A percentile compares a stretch with the other conserved stretches of the same genome.
phyloP scores from a whole-genome alignment of 108 stramenopile species.

The Fragilaria radians region DNA sequence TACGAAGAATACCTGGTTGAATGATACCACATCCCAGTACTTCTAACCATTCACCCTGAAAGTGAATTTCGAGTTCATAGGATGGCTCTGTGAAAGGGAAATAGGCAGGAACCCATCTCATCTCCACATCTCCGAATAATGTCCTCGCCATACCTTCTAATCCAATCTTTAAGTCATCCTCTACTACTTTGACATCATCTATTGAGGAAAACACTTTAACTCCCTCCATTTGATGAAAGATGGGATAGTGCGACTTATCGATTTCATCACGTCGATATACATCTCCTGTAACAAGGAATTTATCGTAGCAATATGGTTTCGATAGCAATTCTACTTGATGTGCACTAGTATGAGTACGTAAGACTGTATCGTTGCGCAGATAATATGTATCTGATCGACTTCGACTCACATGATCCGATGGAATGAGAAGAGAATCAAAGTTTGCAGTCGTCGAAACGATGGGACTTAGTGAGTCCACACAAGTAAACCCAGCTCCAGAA shows the following conservation, averaged over 20 bases:
- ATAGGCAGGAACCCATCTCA: constrained; percentile 76
- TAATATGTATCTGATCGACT: constrained; percentile 91
- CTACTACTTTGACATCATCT: constrained; percentile 19
- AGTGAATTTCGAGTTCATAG: constrained; percentile 90
- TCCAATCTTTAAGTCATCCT: constrained; percentile 56
- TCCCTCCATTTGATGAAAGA: constrained; percentile 99
- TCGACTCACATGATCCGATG: constrained; percentile 84
- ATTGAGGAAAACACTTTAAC: constrained; percentile 68
- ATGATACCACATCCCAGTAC: constrained; percentile 95
- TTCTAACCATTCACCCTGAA: constrained; percentile 93
- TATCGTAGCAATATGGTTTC: constrained; percentile 41
- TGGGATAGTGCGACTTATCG: constrained; percentile 94
- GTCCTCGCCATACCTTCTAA: constrained; percentile 76
- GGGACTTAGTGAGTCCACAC: constrained; percentile 34
- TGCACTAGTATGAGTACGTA: constrained; percentile 92
- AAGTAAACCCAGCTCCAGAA: too few species aligned
- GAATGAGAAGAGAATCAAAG: constrained; percentile 72
- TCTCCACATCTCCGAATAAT: constrained; percentile 72
- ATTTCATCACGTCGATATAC: constrained; percentile 98
- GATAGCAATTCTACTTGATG: constrained; percentile 81
- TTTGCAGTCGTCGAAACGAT: constrained; percentile 49
- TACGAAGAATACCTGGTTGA: constrained; percentile 66
- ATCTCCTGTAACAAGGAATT: constrained; percentile 90
- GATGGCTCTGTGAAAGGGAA: constrained; percentile 97
- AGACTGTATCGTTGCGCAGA: constrained; percentile 50